phyloP scores from a whole-genome alignment of 1,284 basidiomycete genomes.

The Rhodofomes roseus region DNA sequence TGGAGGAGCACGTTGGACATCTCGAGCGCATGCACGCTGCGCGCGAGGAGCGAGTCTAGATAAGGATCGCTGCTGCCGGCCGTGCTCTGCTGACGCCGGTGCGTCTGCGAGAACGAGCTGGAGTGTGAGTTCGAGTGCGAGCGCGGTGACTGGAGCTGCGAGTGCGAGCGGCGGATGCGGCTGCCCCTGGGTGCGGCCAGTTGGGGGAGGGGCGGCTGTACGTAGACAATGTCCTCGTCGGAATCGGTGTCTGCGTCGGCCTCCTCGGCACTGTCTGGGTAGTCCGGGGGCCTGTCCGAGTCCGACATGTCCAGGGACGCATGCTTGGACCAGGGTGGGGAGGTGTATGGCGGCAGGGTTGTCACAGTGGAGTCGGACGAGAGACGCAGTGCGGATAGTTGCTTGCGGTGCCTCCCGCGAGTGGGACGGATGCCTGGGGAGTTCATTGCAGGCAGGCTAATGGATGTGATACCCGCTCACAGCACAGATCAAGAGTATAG shows the following conservation, averaged over 20 bases:
- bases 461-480: background rate
- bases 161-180: background rate
- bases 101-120: constrained; percentile 1
- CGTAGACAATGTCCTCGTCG: constrained; percentile 23
- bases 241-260: constrained; percentile 63
- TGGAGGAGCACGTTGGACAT: constrained; percentile 76
- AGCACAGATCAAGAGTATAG: background rate
- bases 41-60: constrained; percentile 71
- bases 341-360: constrained; percentile 65
- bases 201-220: constrained; percentile 17
- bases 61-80: constrained; percentile 35
- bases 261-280: constrained; percentile 71
- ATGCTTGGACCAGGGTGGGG: constrained; percentile 30
- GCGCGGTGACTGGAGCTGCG: constrained; percentile 12
- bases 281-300: constrained; percentile 66
- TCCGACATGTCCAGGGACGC: constrained; percentile 26
- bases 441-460: constrained; percentile 11
- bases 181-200: constrained; percentile 17
- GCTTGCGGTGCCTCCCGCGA: constrained; percentile 43
- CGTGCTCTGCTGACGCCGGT: constrained; percentile 12
- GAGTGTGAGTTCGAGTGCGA: constrained; percentile 9
- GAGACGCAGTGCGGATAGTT: constrained; percentile 50
- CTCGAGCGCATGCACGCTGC: constrained; percentile 78
- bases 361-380: constrained; percentile 64
- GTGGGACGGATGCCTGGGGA: constrained; percentile 16